Conservation (phyloP, 495 filamentous ascomycete genomes). For the Aspergillus ostianus region DNA sequence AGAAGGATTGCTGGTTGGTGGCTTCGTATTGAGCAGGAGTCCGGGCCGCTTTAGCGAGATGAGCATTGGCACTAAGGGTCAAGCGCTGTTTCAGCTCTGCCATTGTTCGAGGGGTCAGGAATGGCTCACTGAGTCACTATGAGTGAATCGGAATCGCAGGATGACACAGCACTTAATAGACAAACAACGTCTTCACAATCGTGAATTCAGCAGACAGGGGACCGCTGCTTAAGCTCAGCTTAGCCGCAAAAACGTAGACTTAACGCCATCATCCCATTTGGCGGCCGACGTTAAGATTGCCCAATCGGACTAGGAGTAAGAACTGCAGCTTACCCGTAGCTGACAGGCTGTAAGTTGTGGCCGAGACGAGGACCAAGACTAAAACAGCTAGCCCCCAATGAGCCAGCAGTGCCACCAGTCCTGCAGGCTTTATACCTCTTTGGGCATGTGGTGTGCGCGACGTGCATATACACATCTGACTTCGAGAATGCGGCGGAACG, state of each 20-base stretch:
- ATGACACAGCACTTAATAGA: neutral
- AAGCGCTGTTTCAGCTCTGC: neutral
- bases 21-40: neutral
- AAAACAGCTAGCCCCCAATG: neutral
- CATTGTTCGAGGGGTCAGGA: neutral
- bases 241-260: neutral
- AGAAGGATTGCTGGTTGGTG: neutral
- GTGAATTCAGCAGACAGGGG: neutral
- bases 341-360: neutral
- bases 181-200: too few relatives aligned
- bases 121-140: neutral
- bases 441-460: neutral
- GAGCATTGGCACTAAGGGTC: neutral
- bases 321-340: neutral
- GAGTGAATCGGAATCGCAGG: neutral
- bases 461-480: neutral
- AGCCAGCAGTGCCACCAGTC: neutral
- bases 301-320: neutral
- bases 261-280: neutral
- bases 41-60: neutral
- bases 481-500: neutral
- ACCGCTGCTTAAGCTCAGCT: neutral
- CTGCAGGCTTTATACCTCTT: neutral
- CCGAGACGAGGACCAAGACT: neutral
- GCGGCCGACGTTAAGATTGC: neutral